Evolutionary conservation across 495 filamentous ascomycete species (phyloP).

Genomic region (Hypoxylon fragiforme): DNA sequence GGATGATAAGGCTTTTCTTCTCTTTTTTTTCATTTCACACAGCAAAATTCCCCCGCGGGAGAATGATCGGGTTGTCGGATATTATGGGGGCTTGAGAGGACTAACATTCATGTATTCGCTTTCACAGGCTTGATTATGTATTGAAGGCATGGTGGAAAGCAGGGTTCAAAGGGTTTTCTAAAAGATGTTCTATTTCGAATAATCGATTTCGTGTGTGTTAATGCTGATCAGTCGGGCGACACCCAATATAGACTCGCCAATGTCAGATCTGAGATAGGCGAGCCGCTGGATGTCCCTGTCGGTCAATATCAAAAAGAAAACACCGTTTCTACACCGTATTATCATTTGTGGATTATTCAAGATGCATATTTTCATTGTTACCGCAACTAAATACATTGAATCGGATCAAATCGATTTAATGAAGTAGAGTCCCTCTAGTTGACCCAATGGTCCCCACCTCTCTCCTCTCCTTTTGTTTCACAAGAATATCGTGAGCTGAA

Average conservation of each 20-base stretch:
- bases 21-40: slow-evolving; percentile 21
- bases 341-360: too few species aligned
- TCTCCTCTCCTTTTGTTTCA: too few species aligned
- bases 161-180: slow-evolving; percentile 5
- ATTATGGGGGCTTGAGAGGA: slow-evolving; percentile 8
- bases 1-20: slow-evolving; percentile 17
- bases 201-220: neutral
- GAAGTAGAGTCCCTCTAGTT: too few species aligned
- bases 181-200: neutral
- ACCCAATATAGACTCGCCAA: neutral
- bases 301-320: too few species aligned
- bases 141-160: slow-evolving; percentile 9
- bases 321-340: too few species aligned
- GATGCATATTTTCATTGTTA: too few species aligned
- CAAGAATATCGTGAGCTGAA: too few species aligned
- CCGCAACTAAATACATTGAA: too few species aligned
- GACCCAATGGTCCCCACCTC: too few species aligned
- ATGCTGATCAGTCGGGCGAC: neutral
- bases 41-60: slow-evolving; percentile 35
- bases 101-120: slow-evolving; percentile 7
- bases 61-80: slow-evolving; percentile 24
- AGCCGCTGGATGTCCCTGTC: neutral
- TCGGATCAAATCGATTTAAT: too few species aligned
- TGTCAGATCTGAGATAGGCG: neutral
- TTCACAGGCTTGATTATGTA: slow-evolving; percentile 15